Evolutionary conservation across 352 stramenopile species (phyloP), one percentile per base, ranked within the genome.

Genomic region (Phytopythium ostracodes): DNA sequence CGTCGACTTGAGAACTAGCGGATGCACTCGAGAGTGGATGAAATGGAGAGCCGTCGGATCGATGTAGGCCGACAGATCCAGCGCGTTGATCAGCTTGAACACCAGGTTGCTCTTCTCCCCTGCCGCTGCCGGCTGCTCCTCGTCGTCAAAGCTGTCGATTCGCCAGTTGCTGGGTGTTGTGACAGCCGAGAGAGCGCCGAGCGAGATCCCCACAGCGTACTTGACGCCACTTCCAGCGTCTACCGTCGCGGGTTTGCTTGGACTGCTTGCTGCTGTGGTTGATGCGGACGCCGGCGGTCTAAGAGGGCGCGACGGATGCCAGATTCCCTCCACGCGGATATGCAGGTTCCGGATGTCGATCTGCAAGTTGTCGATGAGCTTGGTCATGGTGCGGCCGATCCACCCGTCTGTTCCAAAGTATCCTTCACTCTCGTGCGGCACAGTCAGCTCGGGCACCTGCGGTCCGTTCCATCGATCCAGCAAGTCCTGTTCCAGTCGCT

Each of bases 321-420:
- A 94, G 24, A 75, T 56, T 46, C 87, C 87, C 67, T 96, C 88
- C 33, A 96, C 84, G 33, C 88, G 82, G 50, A 96, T 88, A 61
- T 96, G 88, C 10, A 95, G 64, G 59, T 96, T 96, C 5, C 85
- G 72, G 17, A 96, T 82, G 56, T 96, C 87, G 54, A 96, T 79
- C 73, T 96, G 88, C 25, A 96, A 65, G 56, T 96, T 96, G 69
- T 96, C 88, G 65, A 96, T 96, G 43, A 96, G 76, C 56, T 94
- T 93, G 12, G 88, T 94, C 72, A 96, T 91, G 17, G 88, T 94
- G 27, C 88, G 77, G 42, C 88, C 88, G 44, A 96, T 88, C 82
- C 87, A 96, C 33, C 88, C 88, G 50, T 96, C 85, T 0, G 88
- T 91, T 43, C 88, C 88, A 62, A 95, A 96, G 64, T 96, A 96